phyloP scores from a whole-genome alignment of 768 basidiomycete genomes.

The Lentinula aciculospora region DNA sequence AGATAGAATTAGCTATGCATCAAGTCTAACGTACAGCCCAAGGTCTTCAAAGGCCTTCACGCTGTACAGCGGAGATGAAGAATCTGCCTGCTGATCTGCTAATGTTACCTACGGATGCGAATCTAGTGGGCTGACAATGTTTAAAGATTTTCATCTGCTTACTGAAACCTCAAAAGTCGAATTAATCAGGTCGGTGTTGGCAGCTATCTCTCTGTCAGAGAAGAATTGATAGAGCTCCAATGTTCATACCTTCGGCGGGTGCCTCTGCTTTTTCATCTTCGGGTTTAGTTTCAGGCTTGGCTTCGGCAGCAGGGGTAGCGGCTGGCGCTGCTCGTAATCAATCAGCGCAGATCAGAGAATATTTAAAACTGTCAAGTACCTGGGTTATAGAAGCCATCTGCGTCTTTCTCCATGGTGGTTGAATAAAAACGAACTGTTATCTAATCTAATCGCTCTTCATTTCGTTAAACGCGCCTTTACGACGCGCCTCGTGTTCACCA shows the following conservation, averaged over 20 bases:
- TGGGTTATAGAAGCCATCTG: conserved; percentile 73
- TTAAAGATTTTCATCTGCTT: conserved; percentile 20
- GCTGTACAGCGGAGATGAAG: conserved; percentile 92
- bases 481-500: neutral
- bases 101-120: conserved; percentile 72
- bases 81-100: conserved; percentile 93
- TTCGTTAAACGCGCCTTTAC: neutral
- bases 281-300: conserved; percentile 4
- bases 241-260: conserved; percentile 1
- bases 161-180: conserved; percentile 84
- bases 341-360: neutral
- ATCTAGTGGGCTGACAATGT: conserved; percentile 4
- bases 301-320: neutral
- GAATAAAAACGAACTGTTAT: neutral
- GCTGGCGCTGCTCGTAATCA: neutral
- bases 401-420: conserved; percentile 61
- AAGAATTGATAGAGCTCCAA: neutral
- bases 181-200: conserved; percentile 58
- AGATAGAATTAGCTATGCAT: neutral
- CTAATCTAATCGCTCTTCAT: neutral
- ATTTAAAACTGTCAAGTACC: conserved; percentile 26
- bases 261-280: conserved; percentile 5
- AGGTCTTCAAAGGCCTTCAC: conserved; percentile 94
- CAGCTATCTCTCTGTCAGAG: conserved; percentile 14
- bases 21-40: conserved; percentile 63